Evolutionary conservation across 1,284 basidiomycete species (phyloP).

Genomic region (Volvariella volvacea): DNA sequence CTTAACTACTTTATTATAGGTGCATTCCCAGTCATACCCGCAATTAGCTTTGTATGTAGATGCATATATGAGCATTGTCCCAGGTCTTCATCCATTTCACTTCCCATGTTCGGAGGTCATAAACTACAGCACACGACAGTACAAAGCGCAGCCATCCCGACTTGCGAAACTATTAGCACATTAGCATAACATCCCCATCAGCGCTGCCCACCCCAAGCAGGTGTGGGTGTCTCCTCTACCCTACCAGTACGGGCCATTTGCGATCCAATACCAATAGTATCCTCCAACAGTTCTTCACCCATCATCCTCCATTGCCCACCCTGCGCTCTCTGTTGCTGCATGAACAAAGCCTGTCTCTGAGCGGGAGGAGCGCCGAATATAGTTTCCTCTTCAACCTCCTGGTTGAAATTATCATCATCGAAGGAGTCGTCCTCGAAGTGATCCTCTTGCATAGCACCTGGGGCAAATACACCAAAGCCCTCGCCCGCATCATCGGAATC

Average conservation of each 20-base stretch:
- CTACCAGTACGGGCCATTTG: constrained; percentile 41
- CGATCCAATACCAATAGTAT: constrained; percentile 53
- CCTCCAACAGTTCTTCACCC: constrained; percentile 53
- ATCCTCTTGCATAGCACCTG: background rate
- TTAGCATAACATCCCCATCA: too few relatives aligned
- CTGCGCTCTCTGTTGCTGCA: constrained; percentile 14
- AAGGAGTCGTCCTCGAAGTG: constrained; percentile 31
- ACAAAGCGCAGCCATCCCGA: too few relatives aligned
- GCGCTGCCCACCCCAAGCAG: constrained; percentile 18
- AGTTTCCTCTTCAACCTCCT: constrained; percentile 46
- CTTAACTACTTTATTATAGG: too few relatives aligned
- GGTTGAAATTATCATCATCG: constrained; percentile 41
- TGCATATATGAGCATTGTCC: too few relatives aligned
- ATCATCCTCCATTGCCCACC: constrained; percentile 39
- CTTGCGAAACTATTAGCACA: too few relatives aligned
- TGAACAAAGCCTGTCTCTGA: constrained; percentile 24
- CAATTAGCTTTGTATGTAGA: too few relatives aligned
- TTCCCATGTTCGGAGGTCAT: too few relatives aligned
- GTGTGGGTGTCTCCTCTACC: constrained; percentile 61
- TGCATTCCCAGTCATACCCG: too few relatives aligned
- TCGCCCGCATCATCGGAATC: constrained; percentile 41
- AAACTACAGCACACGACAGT: too few relatives aligned
- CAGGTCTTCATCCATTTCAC: too few relatives aligned
- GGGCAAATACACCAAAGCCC: constrained; percentile 29
- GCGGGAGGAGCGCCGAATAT: constrained; percentile 60